Conservation (phyloP, 2,329 filamentous ascomycete genomes). For the Pseudogymnoascus sp. region DNA sequence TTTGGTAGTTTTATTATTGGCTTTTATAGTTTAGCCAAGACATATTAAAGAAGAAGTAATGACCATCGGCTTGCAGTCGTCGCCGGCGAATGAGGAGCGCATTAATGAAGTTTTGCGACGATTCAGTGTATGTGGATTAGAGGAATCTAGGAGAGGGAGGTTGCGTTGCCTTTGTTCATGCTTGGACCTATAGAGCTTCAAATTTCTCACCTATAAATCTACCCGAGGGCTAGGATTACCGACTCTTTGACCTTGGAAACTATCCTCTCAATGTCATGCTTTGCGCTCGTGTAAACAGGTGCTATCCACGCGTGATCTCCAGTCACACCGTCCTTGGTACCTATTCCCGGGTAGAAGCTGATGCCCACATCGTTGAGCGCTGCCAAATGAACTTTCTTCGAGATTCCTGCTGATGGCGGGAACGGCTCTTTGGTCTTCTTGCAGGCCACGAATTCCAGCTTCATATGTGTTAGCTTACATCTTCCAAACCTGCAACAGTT, state of each 20-base stretch:
- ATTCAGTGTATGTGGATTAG: too few relatives aligned
- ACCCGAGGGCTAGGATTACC: neutral
- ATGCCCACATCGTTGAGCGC: constrained; percentile 39
- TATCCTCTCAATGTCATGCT: constrained; percentile 46
- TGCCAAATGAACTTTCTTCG: constrained; percentile 43
- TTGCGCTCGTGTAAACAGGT: constrained; percentile 51
- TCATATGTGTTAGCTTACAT: constrained; percentile 17
- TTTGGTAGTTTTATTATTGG: too few relatives aligned
- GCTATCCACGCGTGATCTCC: constrained; percentile 58
- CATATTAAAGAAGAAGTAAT: too few relatives aligned
- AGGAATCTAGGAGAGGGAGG: too few relatives aligned
- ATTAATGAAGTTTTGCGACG: too few relatives aligned
- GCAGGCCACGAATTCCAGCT: constrained; percentile 47
- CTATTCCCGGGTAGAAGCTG: constrained; percentile 51
- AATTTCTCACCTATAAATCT: too few relatives aligned
- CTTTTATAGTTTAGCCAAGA: too few relatives aligned
- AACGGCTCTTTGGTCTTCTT: constrained; percentile 44
- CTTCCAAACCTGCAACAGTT: neutral
- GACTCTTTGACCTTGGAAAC: constrained; percentile 37
- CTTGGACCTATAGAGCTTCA: too few relatives aligned
- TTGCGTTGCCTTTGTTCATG: too few relatives aligned
- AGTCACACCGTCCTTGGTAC: constrained; percentile 44
- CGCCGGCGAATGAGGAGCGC: too few relatives aligned
- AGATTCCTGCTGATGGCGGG: constrained; percentile 35
- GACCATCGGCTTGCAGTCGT: too few relatives aligned